Base-by-base conservation (phyloP, 2,329 filamentous ascomycete genomes). In the Botryosphaeria agaves region DNA sequence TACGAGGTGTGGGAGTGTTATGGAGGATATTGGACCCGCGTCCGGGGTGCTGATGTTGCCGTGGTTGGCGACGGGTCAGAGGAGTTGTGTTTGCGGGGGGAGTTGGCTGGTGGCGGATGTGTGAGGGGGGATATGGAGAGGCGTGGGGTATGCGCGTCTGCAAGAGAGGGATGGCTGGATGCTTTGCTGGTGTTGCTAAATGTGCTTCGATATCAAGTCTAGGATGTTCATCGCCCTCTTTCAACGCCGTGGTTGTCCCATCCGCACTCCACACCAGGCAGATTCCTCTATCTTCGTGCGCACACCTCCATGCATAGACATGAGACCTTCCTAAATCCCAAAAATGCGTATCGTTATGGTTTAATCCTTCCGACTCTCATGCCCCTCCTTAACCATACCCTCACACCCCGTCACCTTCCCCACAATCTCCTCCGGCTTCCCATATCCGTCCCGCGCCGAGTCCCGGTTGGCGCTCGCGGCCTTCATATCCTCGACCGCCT, bases 401-500 rank as follows among this genome's bases (percentile, higher is more conserved):
- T 28, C 26, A 39, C 76, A 81, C 0, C 76, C 75, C 0, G 69
- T 64, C 1, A 66, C 51, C 43, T 66, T 69, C 5, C 76, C 76
- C 0, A 71, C 67, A 28, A 72, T 45, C 56, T 79, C 68, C 47
- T 82, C 76, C 3, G 61, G 59, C 42, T 65, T 69, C 20, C 76
- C 76, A 32, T 64, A 71, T 0, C 74, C 74, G 26, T 65, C 55
- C 5, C 49, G 44, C 2, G 50, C 41, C 1, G 64, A 47, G 39
- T 78, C 69, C 14, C 73, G 60, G 31, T 62, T 51, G 39, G 70
- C 62, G 34, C 61, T 57, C 1, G 69, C 73, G 6, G 59, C 53
- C 51, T 75, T 73, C 70, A 81, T 72, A 2, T 62, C 53, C 20
- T 69, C 63, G 28, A 75, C 56, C 7, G 68, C 76, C 31, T 66